Evolutionary conservation across 2,329 filamentous ascomycete genomes (phyloP).

Genomic region (Pezicula radicicola): DNA sequence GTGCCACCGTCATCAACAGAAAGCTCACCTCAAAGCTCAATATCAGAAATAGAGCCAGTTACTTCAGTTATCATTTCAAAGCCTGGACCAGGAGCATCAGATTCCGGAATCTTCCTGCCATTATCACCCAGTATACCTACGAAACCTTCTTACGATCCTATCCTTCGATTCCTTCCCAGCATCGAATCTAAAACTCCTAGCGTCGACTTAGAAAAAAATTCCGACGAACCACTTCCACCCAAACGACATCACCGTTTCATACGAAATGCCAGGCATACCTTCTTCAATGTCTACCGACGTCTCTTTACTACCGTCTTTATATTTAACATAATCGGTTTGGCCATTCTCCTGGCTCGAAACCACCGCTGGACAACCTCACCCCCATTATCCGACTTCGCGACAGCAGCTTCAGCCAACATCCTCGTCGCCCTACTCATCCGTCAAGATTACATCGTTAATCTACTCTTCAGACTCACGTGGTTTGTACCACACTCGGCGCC

Average conservation of each 20-base stretch:
- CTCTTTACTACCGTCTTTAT: slow-evolving; percentile 53
- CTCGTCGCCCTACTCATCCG: slow-evolving; percentile 47
- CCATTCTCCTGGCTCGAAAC: slow-evolving; percentile 26
- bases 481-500: slow-evolving; percentile 45
- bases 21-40: background rate
- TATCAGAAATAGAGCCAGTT: background rate
- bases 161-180: no score
- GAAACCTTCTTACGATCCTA: no score
- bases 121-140: background rate
- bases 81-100: background rate
- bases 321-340: slow-evolving; percentile 42
- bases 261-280: slow-evolving; percentile 22
- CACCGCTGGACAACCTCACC: slow-evolving; percentile 1
- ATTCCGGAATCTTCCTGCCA: background rate
- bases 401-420: slow-evolving; percentile 37
- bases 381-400: slow-evolving; percentile 11
- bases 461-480: slow-evolving; percentile 43
- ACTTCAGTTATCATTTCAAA: background rate
- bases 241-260: slow-evolving; percentile 9
- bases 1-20: background rate
- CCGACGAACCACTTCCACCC: slow-evolving; percentile 4
- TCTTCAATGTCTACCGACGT: slow-evolving; percentile 53
- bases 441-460: slow-evolving; percentile 51
- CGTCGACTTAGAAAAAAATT: slow-evolving; percentile 1
- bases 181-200: no score